These are phyloP conservation scores for Boletus huronensis DNA, from an alignment of 768 basidiomycete species.

Conservation along the genomic window DNA sequence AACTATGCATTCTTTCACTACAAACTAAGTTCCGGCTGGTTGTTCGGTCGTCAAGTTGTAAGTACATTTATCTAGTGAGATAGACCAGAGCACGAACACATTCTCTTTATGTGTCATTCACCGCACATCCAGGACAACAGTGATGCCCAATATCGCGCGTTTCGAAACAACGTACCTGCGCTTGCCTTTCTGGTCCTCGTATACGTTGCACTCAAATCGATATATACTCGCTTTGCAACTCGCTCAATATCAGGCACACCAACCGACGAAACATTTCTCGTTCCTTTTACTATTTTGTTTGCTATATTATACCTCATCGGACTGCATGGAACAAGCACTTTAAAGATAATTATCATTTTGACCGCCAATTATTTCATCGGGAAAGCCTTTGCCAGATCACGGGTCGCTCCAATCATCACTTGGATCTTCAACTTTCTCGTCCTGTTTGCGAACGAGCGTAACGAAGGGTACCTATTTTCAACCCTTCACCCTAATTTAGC, in stretches of 20 bases:
- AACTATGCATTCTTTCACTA: slow-evolving; percentile 64
- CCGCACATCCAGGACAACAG: slow-evolving; percentile 73
- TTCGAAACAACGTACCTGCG: slow-evolving; percentile 74
- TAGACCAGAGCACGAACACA: neutral
- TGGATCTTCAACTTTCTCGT: slow-evolving; percentile 78
- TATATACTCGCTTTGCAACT: slow-evolving; percentile 38
- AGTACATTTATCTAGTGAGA: slow-evolving; percentile 29
- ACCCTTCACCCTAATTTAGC: slow-evolving; percentile 51
- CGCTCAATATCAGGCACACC: slow-evolving; percentile 23
- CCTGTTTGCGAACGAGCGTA: slow-evolving; percentile 73
- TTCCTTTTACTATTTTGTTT: slow-evolving; percentile 59
- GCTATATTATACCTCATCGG: slow-evolving; percentile 62
- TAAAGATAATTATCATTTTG: slow-evolving; percentile 79
- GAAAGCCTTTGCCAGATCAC: slow-evolving; percentile 41
- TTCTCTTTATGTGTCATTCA: neutral
- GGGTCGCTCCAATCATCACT: slow-evolving; percentile 48
- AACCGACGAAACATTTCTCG: slow-evolving; percentile 35
- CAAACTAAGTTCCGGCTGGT: slow-evolving; percentile 71
- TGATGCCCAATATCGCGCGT: slow-evolving; percentile 86
- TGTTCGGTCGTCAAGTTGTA: slow-evolving; percentile 76
- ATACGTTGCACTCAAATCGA: slow-evolving; percentile 55
- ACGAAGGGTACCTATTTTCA: slow-evolving; percentile 69
- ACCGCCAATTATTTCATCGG: slow-evolving; percentile 65
- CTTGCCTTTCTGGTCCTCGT: slow-evolving; percentile 46
- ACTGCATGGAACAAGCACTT: slow-evolving; percentile 74